Evolutionary conservation across 495 filamentous ascomycete species (phyloP), one percentile per base, ranked within the genome.

Genomic region (Podospora conica): DNA sequence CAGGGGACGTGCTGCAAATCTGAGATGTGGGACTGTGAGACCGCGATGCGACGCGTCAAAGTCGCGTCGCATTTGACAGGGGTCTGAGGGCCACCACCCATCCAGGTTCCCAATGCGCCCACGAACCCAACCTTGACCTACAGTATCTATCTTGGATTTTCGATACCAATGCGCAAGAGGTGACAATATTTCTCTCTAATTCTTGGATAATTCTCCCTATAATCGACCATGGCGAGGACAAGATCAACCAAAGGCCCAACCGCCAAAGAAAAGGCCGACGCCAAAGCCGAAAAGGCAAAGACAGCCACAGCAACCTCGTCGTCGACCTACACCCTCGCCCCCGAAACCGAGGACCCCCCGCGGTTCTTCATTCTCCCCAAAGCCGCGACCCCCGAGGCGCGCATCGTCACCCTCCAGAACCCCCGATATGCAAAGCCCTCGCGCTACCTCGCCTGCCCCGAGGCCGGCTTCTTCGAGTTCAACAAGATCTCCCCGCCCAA

Each of bases 381-480:
- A 40, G 76, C 83, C 40, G 81, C 85, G 3, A 87, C 85, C 27
- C 70, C 82, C 62, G 83, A 87, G 60, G 85, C 88, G 23, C 85
- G 87, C 64, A 86, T 98, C 60, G 75, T 96, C 69, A 88, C 87
- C 27, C 81, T 98, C 12, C 83, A 87, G n/a, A 85, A 96, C 74
- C 94, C 96, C 10, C 87, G 87, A 66, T 90, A 86, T 54, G 75
- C 70, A 22, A 80, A 78, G 15, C 84, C 88, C 7, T 84, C 81
- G 57, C 85, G 91, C 65, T 98, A 93, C 75, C 85, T 92, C 65
- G 87, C 92, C 72, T 95, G 92, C 73, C 91, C 93, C 4, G 75
- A 84, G 28, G 84, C 84, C 11, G 95, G 94, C 25, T 81, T 97
- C 66, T 92, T 90, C 78, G 95, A 98, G 73, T 93, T 98, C 78